These are phyloP conservation scores for Auricularia heimuer DNA, from an alignment of 768 basidiomycete genomes.

Conservation along the genomic window DNA sequence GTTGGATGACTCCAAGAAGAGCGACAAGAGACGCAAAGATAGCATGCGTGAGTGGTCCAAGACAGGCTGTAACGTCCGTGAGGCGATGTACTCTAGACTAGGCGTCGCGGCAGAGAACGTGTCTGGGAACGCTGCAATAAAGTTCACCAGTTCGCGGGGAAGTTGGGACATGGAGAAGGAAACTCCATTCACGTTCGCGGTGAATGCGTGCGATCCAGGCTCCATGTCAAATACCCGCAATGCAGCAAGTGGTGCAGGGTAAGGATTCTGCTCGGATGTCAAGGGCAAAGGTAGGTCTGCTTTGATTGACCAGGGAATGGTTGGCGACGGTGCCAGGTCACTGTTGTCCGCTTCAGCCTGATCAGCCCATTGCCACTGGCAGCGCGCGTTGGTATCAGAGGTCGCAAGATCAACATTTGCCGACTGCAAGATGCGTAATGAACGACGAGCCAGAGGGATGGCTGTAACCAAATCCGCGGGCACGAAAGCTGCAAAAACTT, in stretches of 20 bases:
- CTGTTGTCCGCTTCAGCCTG: neutral
- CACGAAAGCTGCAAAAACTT: neutral
- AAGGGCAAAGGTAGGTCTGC: no score
- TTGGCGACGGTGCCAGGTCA: neutral
- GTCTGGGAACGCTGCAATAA: constrained; percentile 50
- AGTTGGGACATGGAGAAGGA: constrained; percentile 14
- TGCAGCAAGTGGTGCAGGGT: constrained; percentile 30
- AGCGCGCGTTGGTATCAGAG: neutral
- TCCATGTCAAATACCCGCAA: constrained; percentile 59
- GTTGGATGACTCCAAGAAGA: constrained; percentile 55
- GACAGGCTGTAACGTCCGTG: constrained; percentile 53
- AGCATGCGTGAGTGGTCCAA: constrained; percentile 52
- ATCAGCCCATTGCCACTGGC: neutral
- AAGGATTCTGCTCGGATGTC: neutral
- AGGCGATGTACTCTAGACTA: constrained; percentile 49
- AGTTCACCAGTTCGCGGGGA: constrained; percentile 29
- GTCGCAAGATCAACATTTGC: neutral
- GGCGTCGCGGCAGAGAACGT: constrained; percentile 54
- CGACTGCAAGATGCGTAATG: neutral
- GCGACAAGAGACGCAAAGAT: constrained; percentile 53
- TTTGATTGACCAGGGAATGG: neutral
- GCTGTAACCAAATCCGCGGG: neutral
- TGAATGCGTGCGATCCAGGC: constrained; percentile 35
- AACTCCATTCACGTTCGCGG: constrained; percentile 1
- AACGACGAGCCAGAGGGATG: neutral